Evolutionary conservation across 805 yeast genomes (phyloP), one percentile per base, ranked within the genome.

Genomic region (Ogataea ganodermae): DNA sequence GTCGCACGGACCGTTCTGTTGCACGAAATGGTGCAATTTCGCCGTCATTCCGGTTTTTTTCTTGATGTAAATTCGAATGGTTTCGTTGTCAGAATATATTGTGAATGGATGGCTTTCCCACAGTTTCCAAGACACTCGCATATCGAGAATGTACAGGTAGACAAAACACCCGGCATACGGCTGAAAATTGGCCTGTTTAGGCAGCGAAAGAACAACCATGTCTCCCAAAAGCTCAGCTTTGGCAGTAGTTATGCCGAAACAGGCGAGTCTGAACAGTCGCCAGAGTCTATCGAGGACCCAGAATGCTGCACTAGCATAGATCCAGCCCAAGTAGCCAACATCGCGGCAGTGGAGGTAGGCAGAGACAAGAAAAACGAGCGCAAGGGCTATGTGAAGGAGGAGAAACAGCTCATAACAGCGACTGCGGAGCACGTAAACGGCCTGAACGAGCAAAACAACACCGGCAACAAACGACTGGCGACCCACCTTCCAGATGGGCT

Each of bases 31-130:
- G 47, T 59, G 62, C 23, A 78, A 56, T 14, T 63, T 54, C 42
- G 61, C 59, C 2, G 84, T 76, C 59, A 77, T 64, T 6, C 86
- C 86, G 3, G 69, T 70, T 51, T 80, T 75, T 3, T 70, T 72
- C 57, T 75, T 77, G 42, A 78, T 61, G 54, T 70, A 68, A 33
- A 33, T 70, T 37, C 71, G 71, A 42, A 74, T 50, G 13, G 52
- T 48, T 4, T 46, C 36, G 1, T 44, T 56, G 27, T 48, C 45
- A 4, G 52, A 30, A 35, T 71, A 28, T 61, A 65, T 49, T 62
- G 86, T 79, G 59, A 83, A 82, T 1, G 88, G 88, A 58, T 83
- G 87, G 1, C 84, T 79, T 52, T 82, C 85, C 80, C 84, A 78
- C 50, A 80, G 69, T 44, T 75, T 66, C 48, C 66, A 54, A 32